Evolutionary conservation across 257 asterid genomes (phyloP).

Genomic region (Solanum lycopersicoides): DNA sequence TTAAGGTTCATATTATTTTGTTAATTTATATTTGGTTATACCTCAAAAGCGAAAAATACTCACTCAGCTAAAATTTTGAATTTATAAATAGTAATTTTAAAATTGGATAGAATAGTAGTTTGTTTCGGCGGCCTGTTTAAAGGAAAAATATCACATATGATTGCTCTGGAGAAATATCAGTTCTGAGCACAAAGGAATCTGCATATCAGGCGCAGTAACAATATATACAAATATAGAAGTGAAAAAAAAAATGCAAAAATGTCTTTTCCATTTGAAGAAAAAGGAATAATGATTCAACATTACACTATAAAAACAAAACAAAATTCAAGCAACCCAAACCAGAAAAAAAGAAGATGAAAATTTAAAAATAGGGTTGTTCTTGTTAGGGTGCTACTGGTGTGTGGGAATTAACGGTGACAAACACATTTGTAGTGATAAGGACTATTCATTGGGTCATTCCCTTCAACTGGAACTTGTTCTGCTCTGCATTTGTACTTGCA

Average conservation of each 20-base stretch:
- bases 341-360: neutral
- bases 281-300: neutral
- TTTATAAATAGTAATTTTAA: neutral
- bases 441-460: conserved; percentile 87
- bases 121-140: neutral
- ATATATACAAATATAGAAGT: neutral
- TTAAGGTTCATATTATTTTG: neutral
- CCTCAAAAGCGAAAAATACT: neutral
- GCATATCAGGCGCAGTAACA: conserved; percentile 4
- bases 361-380: neutral
- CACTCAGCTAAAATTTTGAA: neutral
- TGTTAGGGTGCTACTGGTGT: neutral
- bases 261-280: neutral
- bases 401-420: conserved; percentile 46
- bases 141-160: neutral
- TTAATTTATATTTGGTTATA: neutral
- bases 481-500: conserved; percentile 81
- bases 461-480: conserved; percentile 92
- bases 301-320: neutral
- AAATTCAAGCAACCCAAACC: neutral
- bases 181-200: neutral
- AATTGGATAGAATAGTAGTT: neutral
- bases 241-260: neutral
- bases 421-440: conserved; percentile 86
- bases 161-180: neutral